Percentiles rank a stretch among this genome's conserved stretches.
phyloP scores from a whole-genome alignment of 225 moss, liverwort and hornwort genomes.

The Climacium dendroides region DNA sequence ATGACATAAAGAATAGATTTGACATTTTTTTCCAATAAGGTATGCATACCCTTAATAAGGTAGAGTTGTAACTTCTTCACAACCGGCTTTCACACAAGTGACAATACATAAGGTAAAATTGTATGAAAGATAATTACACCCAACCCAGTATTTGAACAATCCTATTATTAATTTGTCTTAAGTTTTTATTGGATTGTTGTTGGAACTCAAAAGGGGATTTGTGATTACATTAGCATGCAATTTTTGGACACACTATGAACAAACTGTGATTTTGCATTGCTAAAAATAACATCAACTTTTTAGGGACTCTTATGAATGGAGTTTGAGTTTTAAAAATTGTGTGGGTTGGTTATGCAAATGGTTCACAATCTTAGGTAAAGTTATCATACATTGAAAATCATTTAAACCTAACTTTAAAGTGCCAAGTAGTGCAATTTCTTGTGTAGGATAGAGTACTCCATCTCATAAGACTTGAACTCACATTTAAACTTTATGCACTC shows the following conservation, averaged over 20 bases:
- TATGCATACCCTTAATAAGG: not conserved
- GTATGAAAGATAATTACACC: not conserved
- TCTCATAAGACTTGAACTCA: not conserved
- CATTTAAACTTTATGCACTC: not conserved
- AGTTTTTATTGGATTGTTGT: not conserved
- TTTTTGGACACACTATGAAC: not conserved
- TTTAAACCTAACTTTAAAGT: too few species aligned
- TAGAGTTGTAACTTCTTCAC: not conserved
- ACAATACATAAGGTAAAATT: rapidly evolving
- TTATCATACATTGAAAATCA: not conserved
- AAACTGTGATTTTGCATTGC: rapidly evolving
- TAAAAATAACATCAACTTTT: not conserved
- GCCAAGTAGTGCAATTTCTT: not conserved
- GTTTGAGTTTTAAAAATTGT: not conserved
- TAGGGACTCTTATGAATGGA: not conserved
- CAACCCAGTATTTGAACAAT: not conserved
- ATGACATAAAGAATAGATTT: rapidly evolving
- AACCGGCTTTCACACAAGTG: not conserved
- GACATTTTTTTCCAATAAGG: too few species aligned
- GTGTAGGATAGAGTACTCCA: not conserved
- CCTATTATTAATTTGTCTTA: not conserved
- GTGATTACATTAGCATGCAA: not conserved
- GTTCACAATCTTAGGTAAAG: not conserved
- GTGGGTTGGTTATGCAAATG: rapidly evolving
- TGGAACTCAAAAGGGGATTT: not conserved